Conservation (phyloP, 495 filamentous ascomycete species). For the Lentithecium fluviatile region DNA sequence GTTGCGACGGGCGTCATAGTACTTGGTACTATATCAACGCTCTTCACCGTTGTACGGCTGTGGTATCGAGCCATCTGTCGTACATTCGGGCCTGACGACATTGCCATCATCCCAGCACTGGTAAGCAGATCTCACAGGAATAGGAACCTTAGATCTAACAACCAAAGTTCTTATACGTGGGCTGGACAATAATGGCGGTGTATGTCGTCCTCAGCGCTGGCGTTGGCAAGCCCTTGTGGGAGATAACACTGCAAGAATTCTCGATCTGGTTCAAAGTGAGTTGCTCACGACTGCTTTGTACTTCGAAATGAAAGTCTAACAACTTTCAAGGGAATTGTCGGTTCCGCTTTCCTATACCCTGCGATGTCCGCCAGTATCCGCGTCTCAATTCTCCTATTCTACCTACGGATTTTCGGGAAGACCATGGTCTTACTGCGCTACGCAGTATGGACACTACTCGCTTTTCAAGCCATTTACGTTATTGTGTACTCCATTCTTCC, state of each 20-base stretch:
- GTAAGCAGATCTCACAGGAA: neutral
- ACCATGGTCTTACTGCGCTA: neutral
- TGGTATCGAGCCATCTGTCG: neutral
- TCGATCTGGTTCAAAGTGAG: constrained; percentile 30
- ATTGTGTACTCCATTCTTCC: constrained; percentile 32
- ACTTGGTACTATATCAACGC: neutral
- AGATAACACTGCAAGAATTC: constrained; percentile 36
- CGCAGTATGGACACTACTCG: constrained; percentile 17
- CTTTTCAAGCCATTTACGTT: constrained; percentile 20
- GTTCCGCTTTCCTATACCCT: constrained; percentile 26
- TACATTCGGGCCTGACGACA: constrained; percentile 10
- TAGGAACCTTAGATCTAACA: neutral
- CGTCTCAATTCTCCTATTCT: constrained; percentile 35
- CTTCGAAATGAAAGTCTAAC: no score
- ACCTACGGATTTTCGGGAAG: constrained; percentile 29
- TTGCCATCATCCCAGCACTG: constrained; percentile 15
- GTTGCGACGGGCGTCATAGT: constrained; percentile 1
- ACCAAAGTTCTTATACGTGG: constrained; percentile 33
- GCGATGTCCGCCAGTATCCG: constrained; percentile 34
- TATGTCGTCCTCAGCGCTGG: constrained; percentile 36
- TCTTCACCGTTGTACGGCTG: constrained; percentile 2
- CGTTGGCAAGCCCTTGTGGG: constrained; percentile 38
- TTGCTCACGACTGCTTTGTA: neutral
- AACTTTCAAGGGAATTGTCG: constrained; percentile 23
- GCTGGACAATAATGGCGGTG: constrained; percentile 27